Evolutionary conservation across 768 basidiomycete genomes (phyloP).

Genomic region (Sarcomyxa edulis): DNA sequence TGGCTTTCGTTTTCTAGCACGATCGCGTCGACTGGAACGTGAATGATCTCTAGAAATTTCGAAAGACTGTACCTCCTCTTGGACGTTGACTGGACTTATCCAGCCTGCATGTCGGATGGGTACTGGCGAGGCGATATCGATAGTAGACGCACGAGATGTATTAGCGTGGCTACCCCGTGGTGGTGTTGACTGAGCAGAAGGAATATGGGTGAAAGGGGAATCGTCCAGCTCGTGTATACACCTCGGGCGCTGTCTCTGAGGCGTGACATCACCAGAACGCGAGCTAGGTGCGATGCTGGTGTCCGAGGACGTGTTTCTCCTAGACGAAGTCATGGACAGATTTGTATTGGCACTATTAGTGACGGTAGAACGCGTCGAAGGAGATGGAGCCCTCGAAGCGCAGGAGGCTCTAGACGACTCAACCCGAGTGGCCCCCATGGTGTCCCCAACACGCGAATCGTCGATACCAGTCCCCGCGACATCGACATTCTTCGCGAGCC

Average conservation of each 20-base stretch:
- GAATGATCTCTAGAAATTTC: not conserved
- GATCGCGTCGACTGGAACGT: not conserved
- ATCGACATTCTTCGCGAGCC: constrained; percentile 49
- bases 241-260: too few species aligned
- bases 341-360: too few species aligned
- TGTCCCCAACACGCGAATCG: not conserved
- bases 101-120: not conserved
- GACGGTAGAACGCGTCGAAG: constrained; percentile 4
- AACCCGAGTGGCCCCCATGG: too few species aligned
- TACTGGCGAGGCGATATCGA: not conserved
- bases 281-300: not conserved
- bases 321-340: too few species aligned
- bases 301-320: not conserved
- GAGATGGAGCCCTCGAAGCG: not conserved
- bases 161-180: too few species aligned
- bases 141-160: not conserved
- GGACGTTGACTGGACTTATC: not conserved
- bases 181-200: too few species aligned
- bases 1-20: too few species aligned
- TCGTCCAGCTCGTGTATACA: too few species aligned
- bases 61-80: not conserved
- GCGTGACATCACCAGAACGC: too few species aligned
- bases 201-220: too few species aligned
- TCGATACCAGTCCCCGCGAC: constrained; percentile 12
- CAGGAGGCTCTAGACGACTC: too few species aligned